Evolutionary conservation across 768 basidiomycete genomes (phyloP).

Genomic region (Exidia glandulosa): DNA sequence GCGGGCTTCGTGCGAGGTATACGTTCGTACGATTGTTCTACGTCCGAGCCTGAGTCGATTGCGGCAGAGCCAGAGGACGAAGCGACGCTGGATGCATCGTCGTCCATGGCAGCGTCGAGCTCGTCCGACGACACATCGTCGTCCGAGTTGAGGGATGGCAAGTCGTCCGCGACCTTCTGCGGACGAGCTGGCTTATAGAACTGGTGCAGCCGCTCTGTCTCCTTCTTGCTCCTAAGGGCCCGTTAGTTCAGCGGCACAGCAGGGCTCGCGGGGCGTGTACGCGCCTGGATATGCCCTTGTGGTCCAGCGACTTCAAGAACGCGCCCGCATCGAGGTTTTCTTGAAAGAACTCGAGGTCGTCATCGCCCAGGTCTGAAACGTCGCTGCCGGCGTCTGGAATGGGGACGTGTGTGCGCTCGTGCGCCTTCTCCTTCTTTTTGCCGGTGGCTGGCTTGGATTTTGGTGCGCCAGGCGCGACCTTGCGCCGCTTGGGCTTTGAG

Average conservation of each 20-base stretch:
- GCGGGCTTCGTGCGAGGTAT: constrained; percentile 40
- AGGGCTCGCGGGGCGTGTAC: constrained; percentile 12
- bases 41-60: constrained; percentile 38
- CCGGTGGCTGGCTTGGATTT: background rate
- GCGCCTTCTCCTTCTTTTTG: constrained; percentile 19
- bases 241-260: constrained; percentile 3
- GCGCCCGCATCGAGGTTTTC: constrained; percentile 50
- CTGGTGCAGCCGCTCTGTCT: constrained; percentile 59
- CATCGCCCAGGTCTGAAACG: constrained; percentile 51
- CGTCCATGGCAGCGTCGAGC: constrained; percentile 23
- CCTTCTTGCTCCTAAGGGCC: constrained; percentile 66
- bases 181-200: constrained; percentile 47
- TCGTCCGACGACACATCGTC: no score
- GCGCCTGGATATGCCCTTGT: constrained; percentile 71
- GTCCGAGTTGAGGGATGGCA: constrained; percentile 52
- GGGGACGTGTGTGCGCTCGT: constrained; percentile 47
- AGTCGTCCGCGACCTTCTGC: constrained; percentile 35
- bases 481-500: background rate
- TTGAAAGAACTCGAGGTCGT: constrained; percentile 54
- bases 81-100: constrained; percentile 16
- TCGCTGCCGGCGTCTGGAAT: constrained; percentile 45
- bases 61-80: constrained; percentile 8
- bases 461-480: background rate
- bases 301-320: constrained; percentile 66
- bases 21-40: constrained; percentile 67